Conservation (phyloP, 768 basidiomycete species). For the Suillus subluteus region DNA sequence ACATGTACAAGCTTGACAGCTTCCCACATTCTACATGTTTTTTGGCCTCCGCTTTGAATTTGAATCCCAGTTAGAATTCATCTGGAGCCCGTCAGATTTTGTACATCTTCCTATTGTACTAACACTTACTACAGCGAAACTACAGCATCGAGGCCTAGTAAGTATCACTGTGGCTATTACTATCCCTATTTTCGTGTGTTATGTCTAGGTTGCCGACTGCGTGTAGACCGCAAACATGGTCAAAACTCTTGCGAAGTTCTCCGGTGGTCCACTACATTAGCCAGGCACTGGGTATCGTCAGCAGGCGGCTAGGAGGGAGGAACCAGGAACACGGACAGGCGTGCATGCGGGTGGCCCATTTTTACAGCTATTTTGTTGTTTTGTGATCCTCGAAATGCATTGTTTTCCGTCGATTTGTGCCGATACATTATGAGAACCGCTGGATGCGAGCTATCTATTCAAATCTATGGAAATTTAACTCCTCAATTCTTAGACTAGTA, state of each 20-base stretch:
- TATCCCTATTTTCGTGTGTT: neutral
- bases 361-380: neutral
- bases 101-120: neutral
- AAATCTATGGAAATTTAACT: neutral
- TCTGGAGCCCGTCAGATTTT: too few species aligned
- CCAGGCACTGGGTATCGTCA: neutral
- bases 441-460: neutral
- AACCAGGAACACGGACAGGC: slow-evolving; percentile 28
- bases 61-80: too few species aligned
- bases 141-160: neutral
- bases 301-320: slow-evolving; percentile 7
- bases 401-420: neutral
- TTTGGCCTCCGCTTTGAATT: neutral
- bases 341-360: neutral
- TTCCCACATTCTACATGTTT: neutral
- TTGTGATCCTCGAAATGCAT: neutral
- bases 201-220: neutral
- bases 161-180: neutral
- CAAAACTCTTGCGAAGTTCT: neutral
- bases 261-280: neutral
- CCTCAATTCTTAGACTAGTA: neutral
- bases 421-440: neutral
- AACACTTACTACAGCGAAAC: neutral
- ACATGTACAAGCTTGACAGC: too few species aligned
- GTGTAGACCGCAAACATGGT: neutral